These are phyloP conservation scores for Leccinum uliginosum DNA, from an alignment of 768 basidiomycete genomes.

Conservation along the genomic window DNA sequence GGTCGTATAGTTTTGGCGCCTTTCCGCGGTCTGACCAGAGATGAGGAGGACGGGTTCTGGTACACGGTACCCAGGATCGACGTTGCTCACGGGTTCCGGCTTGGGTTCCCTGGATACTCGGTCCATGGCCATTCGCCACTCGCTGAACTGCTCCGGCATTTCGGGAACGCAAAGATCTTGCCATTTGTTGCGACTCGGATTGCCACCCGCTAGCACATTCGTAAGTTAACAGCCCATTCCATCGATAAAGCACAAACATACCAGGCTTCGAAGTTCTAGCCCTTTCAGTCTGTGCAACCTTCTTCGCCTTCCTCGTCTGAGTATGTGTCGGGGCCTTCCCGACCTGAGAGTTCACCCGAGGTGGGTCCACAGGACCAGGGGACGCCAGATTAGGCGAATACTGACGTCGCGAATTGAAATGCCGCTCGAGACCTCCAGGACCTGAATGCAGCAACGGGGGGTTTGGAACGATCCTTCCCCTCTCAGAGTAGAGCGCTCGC, in stretches of 20 bases:
- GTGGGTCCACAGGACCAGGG: too few species aligned
- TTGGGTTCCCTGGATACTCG: neutral
- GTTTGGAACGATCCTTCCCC: neutral
- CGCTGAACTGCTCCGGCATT: neutral
- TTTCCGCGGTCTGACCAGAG: neutral
- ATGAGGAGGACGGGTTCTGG: constrained; percentile 6
- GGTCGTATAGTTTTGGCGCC: neutral
- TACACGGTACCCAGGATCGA: constrained; percentile 4
- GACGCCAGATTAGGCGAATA: too few species aligned
- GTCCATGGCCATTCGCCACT: neutral
- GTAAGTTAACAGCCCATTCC: too few species aligned
- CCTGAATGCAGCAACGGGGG: neutral
- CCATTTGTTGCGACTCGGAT: neutral
- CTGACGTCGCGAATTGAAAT: neutral
- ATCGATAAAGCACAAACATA: too few species aligned
- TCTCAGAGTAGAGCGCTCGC: neutral
- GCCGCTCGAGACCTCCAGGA: neutral
- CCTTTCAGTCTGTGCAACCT: too few species aligned
- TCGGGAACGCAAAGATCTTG: neutral
- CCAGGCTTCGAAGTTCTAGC: too few species aligned
- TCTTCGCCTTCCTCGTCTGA: too few species aligned
- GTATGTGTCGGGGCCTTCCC: too few species aligned
- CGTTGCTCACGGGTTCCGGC: neutral
- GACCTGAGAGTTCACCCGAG: too few species aligned
- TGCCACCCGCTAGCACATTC: neutral